A percentile compares a stretch with the other conserved stretches of the same genome.
phyloP scores from a whole-genome alignment of 2,329 filamentous ascomycete genomes.

The Penicillium sp. region DNA sequence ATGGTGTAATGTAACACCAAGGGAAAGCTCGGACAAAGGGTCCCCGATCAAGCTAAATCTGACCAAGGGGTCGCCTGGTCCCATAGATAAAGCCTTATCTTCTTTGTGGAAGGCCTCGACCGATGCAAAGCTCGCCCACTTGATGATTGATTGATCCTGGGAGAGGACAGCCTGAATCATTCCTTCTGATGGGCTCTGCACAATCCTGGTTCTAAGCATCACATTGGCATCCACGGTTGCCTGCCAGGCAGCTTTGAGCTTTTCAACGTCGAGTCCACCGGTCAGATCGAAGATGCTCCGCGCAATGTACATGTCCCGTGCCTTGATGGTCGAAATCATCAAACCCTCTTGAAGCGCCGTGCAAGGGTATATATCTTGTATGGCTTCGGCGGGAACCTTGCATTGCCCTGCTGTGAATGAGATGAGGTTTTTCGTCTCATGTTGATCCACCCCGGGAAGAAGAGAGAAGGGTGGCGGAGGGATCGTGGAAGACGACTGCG shows the following conservation, averaged over 20 bases:
- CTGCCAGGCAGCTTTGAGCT: neutral
- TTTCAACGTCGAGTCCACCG: neutral
- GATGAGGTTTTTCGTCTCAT: neutral
- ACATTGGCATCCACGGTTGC: neutral
- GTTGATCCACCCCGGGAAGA: neutral
- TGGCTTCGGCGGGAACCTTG: neutral
- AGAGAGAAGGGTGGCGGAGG: neutral
- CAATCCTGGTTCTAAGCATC: neutral
- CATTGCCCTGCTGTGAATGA: neutral
- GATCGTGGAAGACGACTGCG: neutral
- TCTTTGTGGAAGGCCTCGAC: neutral
- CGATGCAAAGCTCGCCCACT: neutral
- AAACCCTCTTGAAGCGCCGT: neutral
- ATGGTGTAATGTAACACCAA: neutral
- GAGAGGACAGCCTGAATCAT: neutral
- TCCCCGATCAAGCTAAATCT: neutral
- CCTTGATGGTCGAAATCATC: neutral
- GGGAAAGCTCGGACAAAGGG: neutral
- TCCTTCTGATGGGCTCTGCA: neutral
- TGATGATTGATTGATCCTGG: neutral
- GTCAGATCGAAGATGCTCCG: neutral
- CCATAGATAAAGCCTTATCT: neutral
- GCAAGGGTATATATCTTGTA: neutral
- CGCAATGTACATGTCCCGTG: neutral
- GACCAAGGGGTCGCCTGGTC: neutral